phyloP scores from a whole-genome alignment of 768 basidiomycete genomes.

The Xerocomellus chrysenteron region DNA sequence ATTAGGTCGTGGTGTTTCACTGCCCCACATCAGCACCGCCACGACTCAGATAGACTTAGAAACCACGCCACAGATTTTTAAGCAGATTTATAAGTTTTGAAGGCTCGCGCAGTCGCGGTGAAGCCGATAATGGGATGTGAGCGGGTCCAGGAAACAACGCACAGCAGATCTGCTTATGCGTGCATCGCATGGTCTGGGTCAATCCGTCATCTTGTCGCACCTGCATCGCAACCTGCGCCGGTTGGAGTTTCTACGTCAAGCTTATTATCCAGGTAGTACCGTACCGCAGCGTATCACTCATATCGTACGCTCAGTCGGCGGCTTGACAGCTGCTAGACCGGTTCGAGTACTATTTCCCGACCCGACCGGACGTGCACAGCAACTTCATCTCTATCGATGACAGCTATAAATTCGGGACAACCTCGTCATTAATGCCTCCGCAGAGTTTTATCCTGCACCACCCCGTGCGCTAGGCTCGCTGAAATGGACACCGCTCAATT shows the following conservation, averaged over 20 bases:
- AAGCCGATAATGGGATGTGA: neutral
- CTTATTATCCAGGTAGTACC: neutral
- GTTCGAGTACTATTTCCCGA: neutral
- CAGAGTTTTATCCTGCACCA: neutral
- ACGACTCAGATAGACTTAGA: too few species aligned
- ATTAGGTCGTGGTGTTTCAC: too few species aligned
- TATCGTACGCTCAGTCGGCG: too few species aligned
- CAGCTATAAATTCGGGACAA: neutral
- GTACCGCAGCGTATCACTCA: neutral
- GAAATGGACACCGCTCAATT: slow-evolving; percentile 19
- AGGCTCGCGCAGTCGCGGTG: too few species aligned
- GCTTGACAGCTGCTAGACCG: neutral
- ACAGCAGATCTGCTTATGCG: too few species aligned
- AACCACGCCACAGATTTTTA: too few species aligned
- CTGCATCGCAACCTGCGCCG: neutral
- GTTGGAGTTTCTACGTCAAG: neutral
- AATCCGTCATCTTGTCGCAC: neutral
- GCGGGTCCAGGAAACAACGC: too few species aligned
- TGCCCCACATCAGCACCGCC: too few species aligned
- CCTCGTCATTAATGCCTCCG: neutral
- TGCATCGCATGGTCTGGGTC: too few species aligned
- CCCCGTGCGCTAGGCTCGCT: neutral
- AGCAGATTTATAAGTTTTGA: too few species aligned
- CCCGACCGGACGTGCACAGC: neutral
- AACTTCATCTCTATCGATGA: too few species aligned